Conservation (phyloP, 495 filamentous ascomycete genomes). For the Neurospora cerealis region DNA sequence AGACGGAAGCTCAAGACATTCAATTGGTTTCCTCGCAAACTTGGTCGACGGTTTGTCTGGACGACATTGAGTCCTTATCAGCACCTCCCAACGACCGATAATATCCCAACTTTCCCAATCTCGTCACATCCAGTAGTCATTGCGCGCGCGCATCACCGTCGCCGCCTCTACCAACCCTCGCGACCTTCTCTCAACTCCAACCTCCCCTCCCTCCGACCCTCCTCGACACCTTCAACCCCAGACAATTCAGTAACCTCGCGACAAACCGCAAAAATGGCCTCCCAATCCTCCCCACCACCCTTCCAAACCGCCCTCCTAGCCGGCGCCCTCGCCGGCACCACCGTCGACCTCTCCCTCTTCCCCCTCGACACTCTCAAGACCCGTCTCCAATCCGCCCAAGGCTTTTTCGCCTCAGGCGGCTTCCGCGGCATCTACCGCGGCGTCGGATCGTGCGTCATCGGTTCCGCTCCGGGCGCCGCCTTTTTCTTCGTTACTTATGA, state of each 20-base stretch:
- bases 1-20: neutral
- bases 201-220: neutral
- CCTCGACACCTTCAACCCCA: neutral
- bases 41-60: neutral
- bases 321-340: slow-evolving; percentile 74
- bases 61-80: neutral
- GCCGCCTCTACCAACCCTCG: neutral
- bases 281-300: slow-evolving; percentile 25
- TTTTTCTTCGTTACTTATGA: slow-evolving; percentile 99
- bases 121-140: neutral
- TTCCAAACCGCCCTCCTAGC: slow-evolving; percentile 51
- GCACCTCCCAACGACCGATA: neutral
- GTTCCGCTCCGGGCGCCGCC: slow-evolving; percentile 93
- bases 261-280: neutral
- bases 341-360: slow-evolving; percentile 83
- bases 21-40: neutral
- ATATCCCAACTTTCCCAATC: neutral
- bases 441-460: slow-evolving; percentile 62
- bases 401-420: slow-evolving; percentile 68
- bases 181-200: neutral
- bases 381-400: slow-evolving; percentile 76
- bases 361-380: slow-evolving; percentile 90
- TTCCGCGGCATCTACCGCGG: slow-evolving; percentile 66
- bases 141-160: neutral
- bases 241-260: too few relatives aligned